Evolutionary conservation across 2,329 filamentous ascomycete species (phyloP).

Genomic region (Pseudodiploospora longispora): DNA sequence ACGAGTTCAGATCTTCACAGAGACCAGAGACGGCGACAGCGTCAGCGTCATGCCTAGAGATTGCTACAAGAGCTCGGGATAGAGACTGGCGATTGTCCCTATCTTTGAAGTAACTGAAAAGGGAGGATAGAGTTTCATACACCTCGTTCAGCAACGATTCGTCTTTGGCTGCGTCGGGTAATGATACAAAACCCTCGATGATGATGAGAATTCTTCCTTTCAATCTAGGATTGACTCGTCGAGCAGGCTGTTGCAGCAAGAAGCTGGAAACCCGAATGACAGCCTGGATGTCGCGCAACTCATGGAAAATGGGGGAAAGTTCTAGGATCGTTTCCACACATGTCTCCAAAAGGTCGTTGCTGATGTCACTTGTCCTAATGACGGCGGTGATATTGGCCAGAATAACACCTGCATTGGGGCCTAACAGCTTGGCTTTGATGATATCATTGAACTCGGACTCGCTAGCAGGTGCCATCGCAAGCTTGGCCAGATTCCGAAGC

Average conservation of each 20-base stretch:
- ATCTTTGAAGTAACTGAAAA: slow-evolving; percentile 90
- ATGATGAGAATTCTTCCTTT: slow-evolving; percentile 77
- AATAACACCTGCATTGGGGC: slow-evolving; percentile 50
- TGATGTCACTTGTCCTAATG: slow-evolving; percentile 51
- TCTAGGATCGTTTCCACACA: slow-evolving; percentile 74
- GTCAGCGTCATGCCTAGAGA: slow-evolving; percentile 56
- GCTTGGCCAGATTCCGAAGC: slow-evolving; percentile 58
- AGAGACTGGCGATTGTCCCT: slow-evolving; percentile 65
- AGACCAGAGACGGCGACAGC: slow-evolving; percentile 58
- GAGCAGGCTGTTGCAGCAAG: slow-evolving; percentile 75
- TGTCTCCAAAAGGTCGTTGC: slow-evolving; percentile 69
- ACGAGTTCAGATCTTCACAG: slow-evolving; percentile 75
- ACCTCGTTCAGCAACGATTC: slow-evolving; percentile 51
- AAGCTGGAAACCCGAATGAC: slow-evolving; percentile 74
- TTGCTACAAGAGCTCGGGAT: slow-evolving; percentile 62
- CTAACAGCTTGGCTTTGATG: slow-evolving; percentile 48
- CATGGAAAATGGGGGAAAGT: slow-evolving; percentile 61
- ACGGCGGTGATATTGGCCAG: slow-evolving; percentile 61
- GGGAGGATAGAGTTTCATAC: slow-evolving; percentile 65
- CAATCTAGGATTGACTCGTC: slow-evolving; percentile 71
- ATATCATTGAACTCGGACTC: slow-evolving; percentile 50
- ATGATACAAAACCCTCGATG: slow-evolving; percentile 69
- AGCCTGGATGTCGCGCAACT: slow-evolving; percentile 61
- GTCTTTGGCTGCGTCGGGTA: slow-evolving; percentile 38
- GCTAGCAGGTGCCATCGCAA: slow-evolving; percentile 46